Evolutionary conservation across 257 asterid genomes (phyloP).

Genomic region (Solanum paucissectum): DNA sequence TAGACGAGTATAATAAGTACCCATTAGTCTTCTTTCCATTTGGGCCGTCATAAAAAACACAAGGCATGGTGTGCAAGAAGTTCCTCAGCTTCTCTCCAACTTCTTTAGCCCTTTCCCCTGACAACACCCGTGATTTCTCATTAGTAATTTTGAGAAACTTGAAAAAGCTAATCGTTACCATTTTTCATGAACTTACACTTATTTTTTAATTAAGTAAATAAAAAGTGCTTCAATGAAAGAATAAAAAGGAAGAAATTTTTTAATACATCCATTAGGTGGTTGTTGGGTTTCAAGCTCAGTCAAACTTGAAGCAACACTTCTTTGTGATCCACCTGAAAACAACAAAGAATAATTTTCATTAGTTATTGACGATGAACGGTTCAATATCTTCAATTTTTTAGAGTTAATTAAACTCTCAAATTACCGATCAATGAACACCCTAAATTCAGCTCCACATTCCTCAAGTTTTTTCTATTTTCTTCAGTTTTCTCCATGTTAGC

Average conservation of each 20-base stretch:
- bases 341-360: slow-evolving; percentile 13
- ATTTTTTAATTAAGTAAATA: no score
- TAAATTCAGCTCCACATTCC: slow-evolving; percentile 30
- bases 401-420: background rate
- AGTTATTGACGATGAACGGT: slow-evolving; percentile 28
- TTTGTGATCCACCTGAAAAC: slow-evolving; percentile 27
- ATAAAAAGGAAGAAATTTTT: background rate
- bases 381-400: background rate
- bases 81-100: slow-evolving; percentile 6
- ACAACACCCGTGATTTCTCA: background rate
- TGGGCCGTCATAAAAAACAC: slow-evolving; percentile 39
- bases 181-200: background rate
- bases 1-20: slow-evolving; percentile 40
- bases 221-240: background rate
- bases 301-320: slow-evolving; percentile 42
- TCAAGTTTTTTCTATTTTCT: background rate
- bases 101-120: background rate
- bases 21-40: slow-evolving; percentile 46
- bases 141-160: background rate
- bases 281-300: slow-evolving; percentile 29
- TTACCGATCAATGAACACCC: slow-evolving; percentile 14
- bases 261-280: background rate
- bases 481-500: slow-evolving; percentile 23
- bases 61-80: slow-evolving; percentile 39
- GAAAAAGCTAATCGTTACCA: background rate